Evolutionary conservation across 345 rosid genomes (phyloP).

Genomic region (Linum usitatissimum): DNA sequence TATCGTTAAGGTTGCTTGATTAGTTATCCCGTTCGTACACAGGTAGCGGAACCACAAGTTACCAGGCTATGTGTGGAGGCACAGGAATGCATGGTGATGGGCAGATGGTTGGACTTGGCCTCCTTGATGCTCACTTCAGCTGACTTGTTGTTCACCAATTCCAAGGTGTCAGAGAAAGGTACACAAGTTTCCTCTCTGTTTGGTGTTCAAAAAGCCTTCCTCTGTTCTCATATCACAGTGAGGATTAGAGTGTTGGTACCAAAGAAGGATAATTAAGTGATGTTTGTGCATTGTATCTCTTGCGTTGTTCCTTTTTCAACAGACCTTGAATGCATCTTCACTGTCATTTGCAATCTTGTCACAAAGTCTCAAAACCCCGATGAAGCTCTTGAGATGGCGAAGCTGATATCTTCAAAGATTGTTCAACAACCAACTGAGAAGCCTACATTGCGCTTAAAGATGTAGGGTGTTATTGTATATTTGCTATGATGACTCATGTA

Average conservation of each 20-base stretch:
- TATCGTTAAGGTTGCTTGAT: background rate
- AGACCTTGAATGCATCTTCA: conserved; percentile 96
- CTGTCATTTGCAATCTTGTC: conserved; percentile 83
- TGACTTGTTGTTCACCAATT: conserved; percentile 52
- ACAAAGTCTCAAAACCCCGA: conserved; percentile 44
- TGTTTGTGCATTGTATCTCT: background rate
- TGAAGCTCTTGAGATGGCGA: conserved; percentile 69
- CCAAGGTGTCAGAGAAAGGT: conserved; percentile 94
- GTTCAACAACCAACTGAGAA: conserved; percentile 77
- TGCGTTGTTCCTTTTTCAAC: conserved; percentile 10
- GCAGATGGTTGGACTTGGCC: conserved; percentile 73
- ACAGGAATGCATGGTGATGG: conserved; percentile 45
- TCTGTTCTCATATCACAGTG: background rate
- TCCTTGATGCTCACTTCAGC: conserved; percentile 85
- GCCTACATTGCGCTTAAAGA: conserved; percentile 77
- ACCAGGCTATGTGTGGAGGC: conserved; percentile 71
- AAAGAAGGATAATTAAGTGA: background rate
- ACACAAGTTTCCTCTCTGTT: background rate
- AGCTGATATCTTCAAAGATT: conserved; percentile 60
- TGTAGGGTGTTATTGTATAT: conserved; percentile 33
- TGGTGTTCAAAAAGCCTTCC: background rate
- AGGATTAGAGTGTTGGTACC: background rate
- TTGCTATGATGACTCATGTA: conserved; percentile 2
- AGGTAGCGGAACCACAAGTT: conserved; percentile 77
- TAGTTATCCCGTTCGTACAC: background rate